phyloP scores from a whole-genome alignment of 331 rosid genomes.

The Rhamnella rubrinervis region DNA sequence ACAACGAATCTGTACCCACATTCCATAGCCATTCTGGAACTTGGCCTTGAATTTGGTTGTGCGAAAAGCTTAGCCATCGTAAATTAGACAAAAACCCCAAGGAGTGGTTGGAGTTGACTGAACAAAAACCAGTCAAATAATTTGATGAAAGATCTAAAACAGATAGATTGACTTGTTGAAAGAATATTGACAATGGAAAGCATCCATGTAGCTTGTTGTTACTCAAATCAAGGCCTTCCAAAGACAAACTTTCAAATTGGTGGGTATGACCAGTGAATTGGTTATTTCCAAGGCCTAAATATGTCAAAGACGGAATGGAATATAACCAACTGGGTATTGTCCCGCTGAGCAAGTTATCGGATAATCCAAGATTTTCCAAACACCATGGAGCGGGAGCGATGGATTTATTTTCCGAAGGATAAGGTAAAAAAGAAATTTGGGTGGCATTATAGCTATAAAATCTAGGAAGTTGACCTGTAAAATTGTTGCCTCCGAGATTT shows the following conservation, averaged over 20 bases:
- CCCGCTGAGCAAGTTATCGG: background rate
- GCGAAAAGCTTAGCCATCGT: background rate
- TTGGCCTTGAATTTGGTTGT: constrained; percentile 23
- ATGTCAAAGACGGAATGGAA: background rate
- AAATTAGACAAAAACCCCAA: background rate
- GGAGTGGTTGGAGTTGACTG: background rate
- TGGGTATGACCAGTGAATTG: background rate
- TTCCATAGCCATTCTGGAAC: constrained; percentile 28
- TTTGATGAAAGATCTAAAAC: background rate
- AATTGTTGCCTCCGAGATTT: background rate
- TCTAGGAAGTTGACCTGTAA: too few relatives aligned
- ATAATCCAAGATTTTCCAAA: background rate
- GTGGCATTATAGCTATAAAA: background rate
- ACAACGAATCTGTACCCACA: background rate
- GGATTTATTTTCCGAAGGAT: too few relatives aligned
- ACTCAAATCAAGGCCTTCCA: fast-evolving
- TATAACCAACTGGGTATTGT: background rate
- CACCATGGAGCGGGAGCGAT: too few relatives aligned
- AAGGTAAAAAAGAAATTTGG: too few relatives aligned
- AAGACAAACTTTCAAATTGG: background rate
- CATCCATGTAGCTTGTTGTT: background rate
- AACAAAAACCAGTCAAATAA: background rate
- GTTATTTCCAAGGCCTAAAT: background rate
- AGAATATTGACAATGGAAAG: background rate
- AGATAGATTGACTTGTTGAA: background rate